These are phyloP conservation scores for Fonsecaea pedrosoi DNA, from an alignment of 2,329 filamentous ascomycete species.

Conservation along the genomic window DNA sequence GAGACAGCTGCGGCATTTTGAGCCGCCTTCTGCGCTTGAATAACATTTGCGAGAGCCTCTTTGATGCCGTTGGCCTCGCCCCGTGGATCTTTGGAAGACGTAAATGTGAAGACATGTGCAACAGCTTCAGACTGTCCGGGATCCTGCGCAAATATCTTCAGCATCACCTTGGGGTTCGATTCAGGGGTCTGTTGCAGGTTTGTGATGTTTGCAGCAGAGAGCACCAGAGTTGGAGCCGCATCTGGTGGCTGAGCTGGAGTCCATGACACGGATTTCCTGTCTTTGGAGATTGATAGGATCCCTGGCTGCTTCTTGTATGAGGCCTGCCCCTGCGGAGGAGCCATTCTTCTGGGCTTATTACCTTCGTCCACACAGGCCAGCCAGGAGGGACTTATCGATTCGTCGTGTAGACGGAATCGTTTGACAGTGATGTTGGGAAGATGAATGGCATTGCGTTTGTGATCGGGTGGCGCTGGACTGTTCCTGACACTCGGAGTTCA, in stretches of 20 bases:
- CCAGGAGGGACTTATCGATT: not conserved
- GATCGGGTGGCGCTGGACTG: not conserved
- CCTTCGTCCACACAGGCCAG: not conserved
- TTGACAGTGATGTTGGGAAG: not conserved
- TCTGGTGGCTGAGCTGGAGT: constrained; percentile 69
- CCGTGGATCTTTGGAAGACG: constrained; percentile 74
- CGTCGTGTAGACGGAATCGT: constrained; percentile 2
- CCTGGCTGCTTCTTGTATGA: constrained; percentile 98
- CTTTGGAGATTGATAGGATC: constrained; percentile 74
- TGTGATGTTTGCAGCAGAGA: constrained; percentile 77
- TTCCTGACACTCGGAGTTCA: not conserved
- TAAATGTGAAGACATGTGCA: constrained; percentile 88
- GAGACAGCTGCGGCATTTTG: constrained; percentile 48
- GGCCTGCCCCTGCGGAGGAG: constrained; percentile 68
- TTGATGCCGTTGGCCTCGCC: constrained; percentile 85
- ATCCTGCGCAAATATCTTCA: constrained; percentile 84
- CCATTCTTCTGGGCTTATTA: constrained; percentile 51
- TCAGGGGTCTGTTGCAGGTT: constrained; percentile 96
- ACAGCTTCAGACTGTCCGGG: constrained; percentile 65
- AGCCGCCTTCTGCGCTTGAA: constrained; percentile 70
- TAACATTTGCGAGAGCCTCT: constrained; percentile 77
- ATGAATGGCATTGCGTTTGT: not conserved
- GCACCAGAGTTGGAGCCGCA: constrained; percentile 69
- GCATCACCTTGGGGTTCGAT: constrained; percentile 85
- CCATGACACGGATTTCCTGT: constrained; percentile 80